Conservation (phyloP, 352 stramenopile genomes). For the Globisporangium splendens region DNA sequence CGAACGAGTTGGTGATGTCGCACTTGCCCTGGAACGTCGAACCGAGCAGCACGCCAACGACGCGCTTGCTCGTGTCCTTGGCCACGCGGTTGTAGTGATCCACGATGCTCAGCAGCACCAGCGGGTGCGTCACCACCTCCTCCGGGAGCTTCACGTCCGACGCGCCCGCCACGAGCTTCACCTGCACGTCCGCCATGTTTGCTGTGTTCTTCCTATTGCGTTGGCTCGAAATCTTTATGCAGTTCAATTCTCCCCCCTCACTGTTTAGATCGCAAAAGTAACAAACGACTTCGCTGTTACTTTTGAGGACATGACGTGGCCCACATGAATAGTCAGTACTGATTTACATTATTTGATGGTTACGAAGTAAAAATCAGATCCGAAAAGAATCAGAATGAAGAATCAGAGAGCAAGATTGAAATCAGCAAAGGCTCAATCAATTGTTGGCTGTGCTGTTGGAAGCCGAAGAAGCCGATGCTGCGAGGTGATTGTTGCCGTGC, state of each 20-base stretch:
- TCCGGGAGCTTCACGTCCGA: conserved; percentile 80
- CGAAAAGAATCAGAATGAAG: neutral
- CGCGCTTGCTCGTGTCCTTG: conserved; percentile 97
- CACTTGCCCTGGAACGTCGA: conserved; percentile 93
- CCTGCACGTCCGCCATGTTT: conserved; percentile 12
- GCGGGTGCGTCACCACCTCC: conserved; percentile 96
- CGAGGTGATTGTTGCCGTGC: neutral
- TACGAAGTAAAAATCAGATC: neutral
- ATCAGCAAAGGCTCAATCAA: too few relatives aligned
- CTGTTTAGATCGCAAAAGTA: conserved; percentile 1
- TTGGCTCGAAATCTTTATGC: neutral
- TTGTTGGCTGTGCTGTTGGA: neutral
- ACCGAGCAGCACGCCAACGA: conserved; percentile 98
- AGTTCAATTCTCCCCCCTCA: conserved; percentile 6
- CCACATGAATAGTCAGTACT: neutral
- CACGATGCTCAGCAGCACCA: conserved; percentile 98
- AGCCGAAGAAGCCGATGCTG: neutral
- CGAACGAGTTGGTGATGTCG: conserved; percentile 93
- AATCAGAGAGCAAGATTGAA: neutral
- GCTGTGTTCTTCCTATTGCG: conserved; percentile 2
- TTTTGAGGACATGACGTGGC: neutral
- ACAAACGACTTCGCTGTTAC: conserved; percentile 1
- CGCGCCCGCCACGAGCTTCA: conserved; percentile 74
- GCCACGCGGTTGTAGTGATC: conserved; percentile 99
- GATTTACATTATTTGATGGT: neutral